These are phyloP conservation scores for Micractinium sp. DNA, from an alignment of 139 green algal genomes.

Conservation along the genomic window DNA sequence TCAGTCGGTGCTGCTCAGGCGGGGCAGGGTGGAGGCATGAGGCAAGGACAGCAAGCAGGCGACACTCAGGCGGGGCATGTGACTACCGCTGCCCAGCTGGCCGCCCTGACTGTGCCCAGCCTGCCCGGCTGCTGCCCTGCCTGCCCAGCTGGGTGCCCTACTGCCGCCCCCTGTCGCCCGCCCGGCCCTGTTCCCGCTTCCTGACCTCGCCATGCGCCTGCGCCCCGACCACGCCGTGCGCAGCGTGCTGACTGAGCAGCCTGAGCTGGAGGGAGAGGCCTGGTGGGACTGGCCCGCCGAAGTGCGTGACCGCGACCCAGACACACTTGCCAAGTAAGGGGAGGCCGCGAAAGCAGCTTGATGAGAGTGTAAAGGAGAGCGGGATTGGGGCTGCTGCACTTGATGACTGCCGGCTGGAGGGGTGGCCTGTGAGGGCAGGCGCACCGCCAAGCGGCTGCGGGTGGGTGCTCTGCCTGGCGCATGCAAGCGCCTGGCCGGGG, in stretches of 20 bases:
- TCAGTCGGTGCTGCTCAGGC: conserved; percentile 88
- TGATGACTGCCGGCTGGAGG: no score
- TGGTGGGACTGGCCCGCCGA: conserved; percentile 95
- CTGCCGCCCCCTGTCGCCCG: no score
- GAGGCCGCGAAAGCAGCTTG: no score
- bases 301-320: conserved; percentile 58
- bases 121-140: background rate
- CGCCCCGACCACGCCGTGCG: background rate
- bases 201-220: no score
- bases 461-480: no score
- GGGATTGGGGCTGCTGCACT: no score
- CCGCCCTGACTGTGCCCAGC: no score
- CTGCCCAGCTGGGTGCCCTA: background rate
- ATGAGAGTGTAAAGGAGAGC: no score
- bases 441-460: no score
- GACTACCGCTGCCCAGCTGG: background rate
- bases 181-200: no score
- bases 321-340: conserved; percentile 39
- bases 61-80: conserved; percentile 18
- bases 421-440: no score
- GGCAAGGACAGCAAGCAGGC: conserved; percentile 8
- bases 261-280: conserved; percentile 43
- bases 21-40: background rate
- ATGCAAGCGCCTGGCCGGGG: no score
- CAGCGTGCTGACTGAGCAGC: conserved; percentile 33